phyloP scores from a whole-genome alignment of 371 early-diverging fungal species.

The Umbelopsis sp. region DNA sequence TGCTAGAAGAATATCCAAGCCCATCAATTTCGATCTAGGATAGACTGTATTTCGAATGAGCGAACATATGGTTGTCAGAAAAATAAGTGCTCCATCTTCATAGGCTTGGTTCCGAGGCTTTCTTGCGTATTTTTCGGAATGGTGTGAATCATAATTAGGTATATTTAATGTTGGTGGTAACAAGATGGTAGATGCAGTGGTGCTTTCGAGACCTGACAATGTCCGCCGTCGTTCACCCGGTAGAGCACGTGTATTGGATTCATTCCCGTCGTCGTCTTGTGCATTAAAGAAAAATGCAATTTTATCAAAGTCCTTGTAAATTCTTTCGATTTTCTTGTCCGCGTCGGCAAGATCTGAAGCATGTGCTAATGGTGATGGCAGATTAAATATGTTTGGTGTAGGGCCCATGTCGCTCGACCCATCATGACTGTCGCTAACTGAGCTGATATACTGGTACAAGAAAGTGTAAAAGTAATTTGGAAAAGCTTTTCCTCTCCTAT shows the following conservation, averaged over 20 bases:
- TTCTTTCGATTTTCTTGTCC: conserved; percentile 78
- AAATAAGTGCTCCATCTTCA: conserved; percentile 63
- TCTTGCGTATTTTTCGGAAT: conserved; percentile 7
- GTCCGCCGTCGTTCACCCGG: conserved; percentile 31
- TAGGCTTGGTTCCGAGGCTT: background rate
- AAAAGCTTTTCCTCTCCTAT: conserved; percentile 76
- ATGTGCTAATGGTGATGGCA: conserved; percentile 27
- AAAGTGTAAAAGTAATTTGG: conserved; percentile 79
- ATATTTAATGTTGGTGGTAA: conserved; percentile 49
- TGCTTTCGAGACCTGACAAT: conserved; percentile 25
- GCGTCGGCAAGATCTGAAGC: conserved; percentile 55
- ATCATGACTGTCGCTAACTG: conserved; percentile 65
- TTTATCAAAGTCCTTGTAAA: conserved; percentile 78
- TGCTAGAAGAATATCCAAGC: conserved; percentile 76
- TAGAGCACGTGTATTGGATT: background rate
- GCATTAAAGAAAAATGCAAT: conserved; percentile 63
- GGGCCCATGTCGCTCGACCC: conserved; percentile 21
- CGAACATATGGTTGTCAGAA: conserved; percentile 70
- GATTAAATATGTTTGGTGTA: conserved; percentile 25
- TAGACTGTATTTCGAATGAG: conserved; percentile 72
- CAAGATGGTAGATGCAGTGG: conserved; percentile 44
- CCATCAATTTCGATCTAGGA: conserved; percentile 75
- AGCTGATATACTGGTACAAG: conserved; percentile 76
- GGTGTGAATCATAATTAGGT: conserved; percentile 38
- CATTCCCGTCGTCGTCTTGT: conserved; percentile 25